Evolutionary conservation across 108 stramenopile species (phyloP), one percentile per base, ranked within the genome.

Genomic region (Skeletonema grethae): DNA sequence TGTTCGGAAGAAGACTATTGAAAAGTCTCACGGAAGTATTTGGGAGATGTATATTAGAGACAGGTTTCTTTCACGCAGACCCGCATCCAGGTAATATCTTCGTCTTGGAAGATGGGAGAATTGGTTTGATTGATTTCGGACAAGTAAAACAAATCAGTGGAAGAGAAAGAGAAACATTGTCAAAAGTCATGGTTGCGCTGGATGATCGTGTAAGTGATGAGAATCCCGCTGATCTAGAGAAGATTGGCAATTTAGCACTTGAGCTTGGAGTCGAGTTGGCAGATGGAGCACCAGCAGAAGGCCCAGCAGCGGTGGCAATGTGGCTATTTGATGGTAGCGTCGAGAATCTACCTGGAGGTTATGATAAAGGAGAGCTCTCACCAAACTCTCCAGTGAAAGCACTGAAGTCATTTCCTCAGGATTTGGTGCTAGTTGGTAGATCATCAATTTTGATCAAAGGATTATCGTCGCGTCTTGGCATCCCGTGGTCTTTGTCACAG

Each of bases 71-170:
- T 76, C 97, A 97, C 79, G 97, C 90, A 25, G 94, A 92, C 62
- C 76, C 81, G n/a, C 80, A 76, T 56, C 80, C 89, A 20, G 96
- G 97, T 2, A 98, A 97, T 75, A 91, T 98, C 29, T 97, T 98
- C 75, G 94, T 98, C 25, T 73, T 97, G 65, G 84, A 92, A 25
- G 90, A 95, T 84, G 95, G 97, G 3, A 65, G 84, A 48, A 93
- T 98, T 34, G 96, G 96, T 12, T 76, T 98, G 28, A 97, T 98
- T 69, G 97, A 98, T 72, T 98, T 96, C 80, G 97, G 89, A 1
- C 97, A 97, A 79, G 97, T 96, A 5, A 96, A 92, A 61, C 92
- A 95, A 63, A 93, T 96, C 31, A 80, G 79, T 16, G 92, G 92
- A 20, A 75, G 93, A 29, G 86, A 84, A 28, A 70, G 93, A 4